Evolutionary conservation across 2,329 filamentous ascomycete species (phyloP).

Genomic region (Colletotrichum truncatum): DNA sequence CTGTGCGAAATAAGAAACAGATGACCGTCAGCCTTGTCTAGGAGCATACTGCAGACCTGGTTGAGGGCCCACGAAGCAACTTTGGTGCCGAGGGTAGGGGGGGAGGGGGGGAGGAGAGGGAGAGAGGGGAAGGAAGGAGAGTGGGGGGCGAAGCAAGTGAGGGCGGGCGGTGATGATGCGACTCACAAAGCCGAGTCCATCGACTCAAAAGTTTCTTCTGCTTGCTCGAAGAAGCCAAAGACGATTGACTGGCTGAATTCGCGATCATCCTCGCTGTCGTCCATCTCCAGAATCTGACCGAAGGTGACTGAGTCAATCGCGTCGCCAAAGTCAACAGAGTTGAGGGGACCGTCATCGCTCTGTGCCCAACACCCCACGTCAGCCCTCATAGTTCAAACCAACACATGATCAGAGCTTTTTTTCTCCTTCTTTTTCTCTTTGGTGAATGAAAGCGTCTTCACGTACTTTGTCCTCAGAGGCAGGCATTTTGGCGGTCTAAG

Average conservation of each 20-base stretch:
- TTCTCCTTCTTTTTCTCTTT: too few species aligned
- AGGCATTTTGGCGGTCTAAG: slow-evolving; percentile 27
- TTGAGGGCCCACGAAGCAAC: not conserved
- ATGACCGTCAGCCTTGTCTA: slow-evolving; percentile 21
- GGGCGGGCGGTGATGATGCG: slow-evolving; percentile 6
- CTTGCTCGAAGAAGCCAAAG: slow-evolving; percentile 92
- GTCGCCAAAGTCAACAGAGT: slow-evolving; percentile 66
- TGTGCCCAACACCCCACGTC: slow-evolving; percentile 27
- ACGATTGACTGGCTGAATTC: slow-evolving; percentile 93
- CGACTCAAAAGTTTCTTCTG: slow-evolving; percentile 82
- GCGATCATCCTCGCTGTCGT: slow-evolving; percentile 84
- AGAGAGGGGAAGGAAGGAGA: slow-evolving; percentile 11
- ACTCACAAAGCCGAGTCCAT: slow-evolving; percentile 88
- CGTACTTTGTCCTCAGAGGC: slow-evolving; percentile 43
- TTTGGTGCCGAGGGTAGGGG: not conserved
- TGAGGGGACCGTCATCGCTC: slow-evolving; percentile 35
- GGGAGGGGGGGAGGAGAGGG: not conserved
- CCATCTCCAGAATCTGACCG: slow-evolving; percentile 97
- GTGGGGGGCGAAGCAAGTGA: slow-evolving; percentile 1
- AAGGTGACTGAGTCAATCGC: slow-evolving; percentile 84
- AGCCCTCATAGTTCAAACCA: slow-evolving; percentile 30
- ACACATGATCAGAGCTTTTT: slow-evolving; percentile 37
- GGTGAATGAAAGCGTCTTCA: slow-evolving; percentile 28
- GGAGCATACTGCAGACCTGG: not conserved
- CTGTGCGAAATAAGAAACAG: slow-evolving; percentile 53